Evolutionary conservation across 2,329 filamentous ascomycete species (phyloP), one percentile per base, ranked within the genome.

Genomic region (Fusarium buxicola): DNA sequence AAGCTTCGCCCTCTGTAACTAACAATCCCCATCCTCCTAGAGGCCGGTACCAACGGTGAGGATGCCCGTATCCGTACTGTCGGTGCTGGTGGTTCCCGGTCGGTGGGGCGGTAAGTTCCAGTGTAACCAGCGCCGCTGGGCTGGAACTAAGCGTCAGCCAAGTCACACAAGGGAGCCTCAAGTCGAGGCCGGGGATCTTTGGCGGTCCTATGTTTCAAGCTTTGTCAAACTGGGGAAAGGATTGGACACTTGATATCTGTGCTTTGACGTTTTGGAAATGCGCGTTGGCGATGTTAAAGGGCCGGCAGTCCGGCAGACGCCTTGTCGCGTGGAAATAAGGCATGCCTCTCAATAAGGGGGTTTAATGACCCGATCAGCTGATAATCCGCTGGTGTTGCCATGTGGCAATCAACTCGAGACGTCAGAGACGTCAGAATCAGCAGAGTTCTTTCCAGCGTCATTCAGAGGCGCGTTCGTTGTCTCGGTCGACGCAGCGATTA

Each of bases 201-300:
- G n/a, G 31, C n/a, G 9, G n/a, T 25, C 16, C 39, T 21, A 3
- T 34, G 52, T 60, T 52, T 55, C 50, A 43, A 48, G 36, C 50
- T 31, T 55, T 46, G 41, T 43, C 57, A 13, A 44, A 52, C 40
- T 51, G 11, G 45, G 53, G 16, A 52, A 48, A 18, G 38, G 21
- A 31, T 16, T 32, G 8, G 30, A 28, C 15, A 21, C 21, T 12
- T 27, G 31, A 15, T 30, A 10, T 13, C 15, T 34, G 39, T 30
- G 27, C 44, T 49, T 54, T 41, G 51, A 30, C 35, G 35, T 25
- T 38, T 36, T 18, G 15, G 31, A 43, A 13, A 41, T 41, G 18
- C 18, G 18, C 34, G 40, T 38, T 46, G 30, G 40, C 24, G 12
- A 25, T 30, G n/a, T 12, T 43, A n/a, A 43, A n/a, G n/a, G n/a